These are phyloP conservation scores for Nadsonia fulvescens DNA, from an alignment of 805 yeast species.

Conservation along the genomic window DNA sequence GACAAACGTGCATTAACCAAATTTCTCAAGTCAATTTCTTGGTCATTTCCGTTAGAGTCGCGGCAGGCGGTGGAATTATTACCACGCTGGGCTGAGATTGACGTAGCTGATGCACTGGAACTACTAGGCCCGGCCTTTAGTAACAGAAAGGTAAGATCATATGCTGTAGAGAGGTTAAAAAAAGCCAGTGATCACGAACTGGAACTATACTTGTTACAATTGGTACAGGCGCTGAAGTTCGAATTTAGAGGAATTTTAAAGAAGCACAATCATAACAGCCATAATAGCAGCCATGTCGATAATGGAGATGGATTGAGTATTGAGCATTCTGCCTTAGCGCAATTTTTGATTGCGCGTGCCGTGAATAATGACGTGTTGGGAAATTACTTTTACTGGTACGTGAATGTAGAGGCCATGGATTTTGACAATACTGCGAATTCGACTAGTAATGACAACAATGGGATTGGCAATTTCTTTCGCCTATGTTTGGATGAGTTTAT, in stretches of 20 bases:
- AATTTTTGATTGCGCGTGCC: constrained; percentile 59
- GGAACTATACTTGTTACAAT: constrained; percentile 64
- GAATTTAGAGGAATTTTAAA: constrained; percentile 26
- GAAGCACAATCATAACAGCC: constrained; percentile 10
- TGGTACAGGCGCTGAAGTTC: constrained; percentile 80
- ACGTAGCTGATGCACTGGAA: constrained; percentile 73
- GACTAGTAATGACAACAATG: constrained; percentile 44
- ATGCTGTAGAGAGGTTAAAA: constrained; percentile 72
- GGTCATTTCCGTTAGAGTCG: constrained; percentile 73
- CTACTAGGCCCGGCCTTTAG: constrained; percentile 62
- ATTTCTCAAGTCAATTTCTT: constrained; percentile 69
- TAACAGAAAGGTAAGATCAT: constrained; percentile 56
- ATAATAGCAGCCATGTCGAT: constrained; percentile 2
- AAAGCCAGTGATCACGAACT: constrained; percentile 68
- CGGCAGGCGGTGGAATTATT: constrained; percentile 60
- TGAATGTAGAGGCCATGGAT: constrained; percentile 79
- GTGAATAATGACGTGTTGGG: constrained; percentile 49
- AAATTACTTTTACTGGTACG: constrained; percentile 78
- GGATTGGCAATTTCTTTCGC: constrained; percentile 22
- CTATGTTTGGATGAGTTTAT: constrained; percentile 31
- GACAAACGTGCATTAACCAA: constrained; percentile 57
- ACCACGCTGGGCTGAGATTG: constrained; percentile 56
- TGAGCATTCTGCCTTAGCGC: no score
- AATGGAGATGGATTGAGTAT: constrained; percentile 12
- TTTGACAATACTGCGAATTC: no score